Base-by-base conservation (phyloP, 2,329 filamentous ascomycete species). In the Hypoxylon sp. region DNA sequence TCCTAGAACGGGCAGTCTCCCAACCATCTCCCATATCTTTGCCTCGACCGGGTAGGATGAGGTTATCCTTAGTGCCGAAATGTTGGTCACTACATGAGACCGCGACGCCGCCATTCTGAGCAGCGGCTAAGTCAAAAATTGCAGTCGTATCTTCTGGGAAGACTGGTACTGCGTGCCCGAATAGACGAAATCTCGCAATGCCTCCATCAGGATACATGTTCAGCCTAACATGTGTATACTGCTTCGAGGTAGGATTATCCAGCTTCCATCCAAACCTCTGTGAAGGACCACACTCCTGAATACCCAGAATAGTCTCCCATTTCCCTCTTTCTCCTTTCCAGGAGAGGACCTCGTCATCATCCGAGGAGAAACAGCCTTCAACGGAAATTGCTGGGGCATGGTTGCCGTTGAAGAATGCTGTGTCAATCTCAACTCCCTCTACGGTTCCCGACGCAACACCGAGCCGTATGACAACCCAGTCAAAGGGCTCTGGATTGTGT, bases 11-110 rank as follows among this genome's bases (percentile, higher is more conserved):
- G 72, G 91, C 89, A 62, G 93, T 96, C 81, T 96, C 93, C 93
- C 93, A 96, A 6, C 93, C 93, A 78, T 95, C 93, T 55, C 92
- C 91, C 93, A 96, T 96, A 80, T 96, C 92, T 78, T 91, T 90
- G 46, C 92, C 92, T 26, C 92, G 86, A 2, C 92, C 92, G 0
- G 92, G 92, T 3, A 94, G 84, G n/a, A 94, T 85, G 35, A 95
- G 83, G 80, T 95, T 94, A 77, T 92, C 90, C 78, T 92, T 94
- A 39, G 89, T 92, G 67, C 93, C 92, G 75, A 94, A 97, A 80
- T 96, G 93, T 81, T 96, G 90, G 79, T 96, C 92, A 67, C 89
- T 93, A 83, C 92, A 94, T 1, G 88, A 86, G 8, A 93, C 83
- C 39, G 92, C 92, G 26, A 94, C 87, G 35, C 89, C 93, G 46